phyloP scores from a whole-genome alignment of 169 alveolate genomes.

The Plasmodium knowlesi region DNA sequence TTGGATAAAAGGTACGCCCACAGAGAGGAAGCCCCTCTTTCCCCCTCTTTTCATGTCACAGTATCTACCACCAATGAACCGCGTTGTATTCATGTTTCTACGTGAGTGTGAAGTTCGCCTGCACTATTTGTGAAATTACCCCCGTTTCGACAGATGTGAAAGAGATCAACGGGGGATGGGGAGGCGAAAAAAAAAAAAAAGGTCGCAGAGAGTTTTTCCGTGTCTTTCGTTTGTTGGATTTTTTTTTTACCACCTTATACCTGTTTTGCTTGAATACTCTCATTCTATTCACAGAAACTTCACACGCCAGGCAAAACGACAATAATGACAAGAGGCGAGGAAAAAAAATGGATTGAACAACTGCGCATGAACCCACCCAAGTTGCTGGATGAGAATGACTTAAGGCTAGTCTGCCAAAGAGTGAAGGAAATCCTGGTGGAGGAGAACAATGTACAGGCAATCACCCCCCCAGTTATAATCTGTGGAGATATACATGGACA shows the following conservation, averaged over 20 bases:
- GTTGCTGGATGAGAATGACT: conserved; percentile 96
- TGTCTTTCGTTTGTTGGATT: background rate
- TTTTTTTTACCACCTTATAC: background rate
- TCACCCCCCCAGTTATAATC: conserved; percentile 98
- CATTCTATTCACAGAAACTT: background rate
- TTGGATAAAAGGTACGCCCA: background rate
- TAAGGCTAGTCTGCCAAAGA: conserved; percentile 94
- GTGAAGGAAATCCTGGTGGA: conserved; percentile 97
- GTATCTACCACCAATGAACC: background rate
- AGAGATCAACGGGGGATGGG: background rate
- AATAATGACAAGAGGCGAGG: conserved; percentile 82
- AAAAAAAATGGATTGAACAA: conserved; percentile 94
- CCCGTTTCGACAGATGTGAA: background rate
- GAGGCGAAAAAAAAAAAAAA: background rate
- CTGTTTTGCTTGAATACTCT: background rate
- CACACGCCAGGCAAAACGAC: background rate
- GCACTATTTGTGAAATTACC: background rate
- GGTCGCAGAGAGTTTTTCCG: background rate
- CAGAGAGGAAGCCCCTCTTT: background rate
- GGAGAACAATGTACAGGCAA: conserved; percentile 96
- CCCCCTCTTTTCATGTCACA: background rate
- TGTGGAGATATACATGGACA: conserved; percentile 99
- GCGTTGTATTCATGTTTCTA: background rate
- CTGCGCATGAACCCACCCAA: conserved; percentile 91
- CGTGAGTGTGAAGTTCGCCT: background rate